A percentile compares a stretch with the other conserved stretches of the same genome.
phyloP scores from a whole-genome alignment of 805 yeast genomes.

The Teunomyces pallodes region DNA sequence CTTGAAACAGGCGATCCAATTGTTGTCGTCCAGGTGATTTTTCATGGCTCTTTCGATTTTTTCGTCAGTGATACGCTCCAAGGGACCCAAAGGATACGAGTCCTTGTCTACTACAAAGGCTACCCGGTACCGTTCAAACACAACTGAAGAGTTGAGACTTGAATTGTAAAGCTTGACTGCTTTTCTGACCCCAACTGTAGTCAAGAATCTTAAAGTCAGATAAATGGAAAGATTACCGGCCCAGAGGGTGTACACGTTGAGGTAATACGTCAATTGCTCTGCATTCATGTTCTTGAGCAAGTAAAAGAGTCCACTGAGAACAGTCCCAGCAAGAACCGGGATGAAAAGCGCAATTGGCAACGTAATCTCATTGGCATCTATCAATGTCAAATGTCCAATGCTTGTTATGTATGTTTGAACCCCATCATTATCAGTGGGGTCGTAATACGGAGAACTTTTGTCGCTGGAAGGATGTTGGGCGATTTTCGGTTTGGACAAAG shows the following conservation, averaged over 20 bases:
- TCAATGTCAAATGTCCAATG: conserved; percentile 8
- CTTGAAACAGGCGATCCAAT: conserved; percentile 6
- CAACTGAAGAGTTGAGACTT: not conserved
- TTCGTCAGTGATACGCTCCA: conserved; percentile 21
- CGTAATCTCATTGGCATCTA: conserved; percentile 8
- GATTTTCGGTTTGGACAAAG: conserved; percentile 22
- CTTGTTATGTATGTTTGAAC: conserved; percentile 10
- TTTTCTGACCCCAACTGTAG: conserved; percentile 20
- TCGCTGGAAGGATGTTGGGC: conserved; percentile 22
- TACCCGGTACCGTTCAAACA: conserved; percentile 35
- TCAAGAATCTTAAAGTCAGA: conserved; percentile 24
- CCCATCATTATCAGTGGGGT: conserved; percentile 24
- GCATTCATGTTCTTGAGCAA: conserved; percentile 29
- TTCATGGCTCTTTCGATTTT: conserved; percentile 8
- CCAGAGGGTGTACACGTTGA: conserved; percentile 35
- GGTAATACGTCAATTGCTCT: conserved; percentile 24
- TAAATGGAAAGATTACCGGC: conserved; percentile 33
- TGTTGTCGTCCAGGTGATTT: conserved; percentile 4
- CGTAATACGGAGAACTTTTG: conserved; percentile 12
- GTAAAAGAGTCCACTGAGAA: conserved; percentile 39
- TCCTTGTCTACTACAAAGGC: conserved; percentile 38
- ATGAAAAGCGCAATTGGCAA: conserved; percentile 32
- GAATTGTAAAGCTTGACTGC: conserved; percentile 20
- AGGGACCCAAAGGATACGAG: conserved; percentile 35
- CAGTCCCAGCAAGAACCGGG: conserved; percentile 45